Evolutionary conservation across 345 rosid genomes (phyloP), one percentile per base, ranked within the genome.

Genomic region (Euphorbia pulcherrima): DNA sequence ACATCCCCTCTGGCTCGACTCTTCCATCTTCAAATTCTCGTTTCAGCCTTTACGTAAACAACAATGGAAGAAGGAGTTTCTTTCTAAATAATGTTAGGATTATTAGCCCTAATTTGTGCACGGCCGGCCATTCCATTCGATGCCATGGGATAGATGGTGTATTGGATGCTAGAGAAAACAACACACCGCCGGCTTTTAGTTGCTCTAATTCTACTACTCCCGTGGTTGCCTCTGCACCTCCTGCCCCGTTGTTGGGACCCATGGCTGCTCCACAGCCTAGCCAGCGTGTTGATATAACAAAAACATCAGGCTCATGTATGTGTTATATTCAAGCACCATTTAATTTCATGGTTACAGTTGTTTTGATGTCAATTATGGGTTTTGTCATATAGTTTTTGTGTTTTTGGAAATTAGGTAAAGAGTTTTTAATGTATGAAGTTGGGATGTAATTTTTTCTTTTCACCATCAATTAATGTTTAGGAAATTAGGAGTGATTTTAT

Each of bases 121-220:
- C 68, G 20, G 72, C 78, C 23, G 83, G 84, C 2, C 73, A 81
- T 46, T 82, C 98, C 18, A 89, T 89, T 60, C 74, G 89, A 33
- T 89, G 98, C 68, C 98, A 92, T 67, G 96, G 94, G 24, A 77
- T 89, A 9, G 88, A 84, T 51, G 86, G 86, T 6, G 84, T 88
- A 60, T 41, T 92, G 60, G 58, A 24, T 16, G 65, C 67, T 10
- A 47, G 44, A 20, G 59, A 44, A 27, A 52, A 65, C 3, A 53
- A 55, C 7, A 78, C 81, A 16, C 33, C 48, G 28, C 66, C 65
- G 52, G 16, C 50, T 39, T 37, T 16, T 41, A 28, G 76, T 56
- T 86, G 86, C 62, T 77, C 87, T 41, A 78, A 65, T 47, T 68
- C 56, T 35, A 17, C 64, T 6, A 55, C 41, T 62, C 67, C 66